Conservation (phyloP, 805 yeast genomes). For the Nakazawaea sp. region DNA sequence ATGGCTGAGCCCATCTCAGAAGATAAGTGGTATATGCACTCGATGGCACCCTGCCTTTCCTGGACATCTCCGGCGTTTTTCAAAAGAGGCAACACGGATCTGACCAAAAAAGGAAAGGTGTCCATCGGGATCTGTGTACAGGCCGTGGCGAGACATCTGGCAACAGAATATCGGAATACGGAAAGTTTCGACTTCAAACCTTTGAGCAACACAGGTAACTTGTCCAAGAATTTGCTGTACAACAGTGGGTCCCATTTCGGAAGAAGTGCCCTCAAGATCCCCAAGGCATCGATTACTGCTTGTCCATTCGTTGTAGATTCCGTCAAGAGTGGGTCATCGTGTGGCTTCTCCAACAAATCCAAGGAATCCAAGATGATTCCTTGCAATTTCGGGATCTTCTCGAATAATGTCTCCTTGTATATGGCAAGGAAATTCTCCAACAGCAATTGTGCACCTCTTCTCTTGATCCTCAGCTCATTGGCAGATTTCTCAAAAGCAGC, state of each 20-base stretch:
- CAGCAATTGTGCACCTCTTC: slow-evolving; percentile 76
- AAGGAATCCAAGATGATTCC: slow-evolving; percentile 64
- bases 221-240: slow-evolving; percentile 40
- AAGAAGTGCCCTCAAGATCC: slow-evolving; percentile 67
- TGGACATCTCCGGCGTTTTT: slow-evolving; percentile 63
- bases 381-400: slow-evolving; percentile 57
- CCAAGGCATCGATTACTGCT: slow-evolving; percentile 76
- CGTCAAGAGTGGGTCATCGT: slow-evolving; percentile 22
- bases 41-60: slow-evolving; percentile 91
- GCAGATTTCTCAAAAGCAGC: slow-evolving; percentile 56
- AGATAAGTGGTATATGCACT: slow-evolving; percentile 81
- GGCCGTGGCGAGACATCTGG: slow-evolving; percentile 80
- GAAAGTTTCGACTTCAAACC: slow-evolving; percentile 66
- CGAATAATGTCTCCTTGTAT: slow-evolving; percentile 51
- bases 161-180: slow-evolving; percentile 83
- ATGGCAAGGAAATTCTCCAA: slow-evolving; percentile 49
- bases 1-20: slow-evolving; percentile 81
- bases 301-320: slow-evolving; percentile 58
- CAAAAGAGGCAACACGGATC: slow-evolving; percentile 69
- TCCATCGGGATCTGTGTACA: slow-evolving; percentile 62
- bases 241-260: slow-evolving; percentile 50
- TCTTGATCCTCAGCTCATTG: slow-evolving; percentile 69
- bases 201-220: slow-evolving; percentile 43
- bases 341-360: slow-evolving; percentile 17
- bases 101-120: slow-evolving; percentile 77